Evolutionary conservation across 768 basidiomycete species (phyloP).

Genomic region (Suillus hirtellus): DNA sequence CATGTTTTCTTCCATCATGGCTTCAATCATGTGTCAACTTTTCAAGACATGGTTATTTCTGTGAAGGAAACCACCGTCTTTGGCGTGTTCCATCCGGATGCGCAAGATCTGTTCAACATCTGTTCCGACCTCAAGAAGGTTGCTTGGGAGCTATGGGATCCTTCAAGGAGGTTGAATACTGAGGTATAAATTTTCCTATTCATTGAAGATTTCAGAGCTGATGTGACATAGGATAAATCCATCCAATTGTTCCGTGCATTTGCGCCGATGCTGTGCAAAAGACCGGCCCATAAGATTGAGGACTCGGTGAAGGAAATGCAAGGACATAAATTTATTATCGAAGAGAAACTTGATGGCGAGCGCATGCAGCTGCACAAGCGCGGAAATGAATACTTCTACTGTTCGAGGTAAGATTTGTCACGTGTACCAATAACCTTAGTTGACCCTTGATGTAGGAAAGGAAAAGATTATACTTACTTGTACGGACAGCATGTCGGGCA

Average conservation of each 20-base stretch:
- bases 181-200: conserved; percentile 38
- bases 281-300: conserved; percentile 78
- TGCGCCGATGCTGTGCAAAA: conserved; percentile 93
- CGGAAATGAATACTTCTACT: conserved; percentile 90
- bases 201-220: background rate
- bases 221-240: conserved; percentile 67
- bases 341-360: conserved; percentile 98
- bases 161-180: conserved; percentile 60
- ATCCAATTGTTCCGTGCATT: conserved; percentile 85
- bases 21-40: background rate
- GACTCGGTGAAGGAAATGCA: conserved; percentile 86
- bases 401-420: conserved; percentile 63
- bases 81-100: conserved; percentile 90
- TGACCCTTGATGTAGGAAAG: conserved; percentile 56
- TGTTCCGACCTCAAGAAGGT: conserved; percentile 96
- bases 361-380: conserved; percentile 94
- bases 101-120: conserved; percentile 91
- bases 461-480: conserved; percentile 87
- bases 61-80: conserved; percentile 95
- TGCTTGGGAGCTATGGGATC: conserved; percentile 85
- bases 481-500: conserved; percentile 83
- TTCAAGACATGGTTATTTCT: conserved; percentile 83
- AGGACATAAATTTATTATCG: conserved; percentile 78
- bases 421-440: background rate
- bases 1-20: conserved; percentile 26